Evolutionary conservation across 2,329 filamentous ascomycete genomes (phyloP), one percentile per base, ranked within the genome.

Genomic region (Hypoxylon sp.): DNA sequence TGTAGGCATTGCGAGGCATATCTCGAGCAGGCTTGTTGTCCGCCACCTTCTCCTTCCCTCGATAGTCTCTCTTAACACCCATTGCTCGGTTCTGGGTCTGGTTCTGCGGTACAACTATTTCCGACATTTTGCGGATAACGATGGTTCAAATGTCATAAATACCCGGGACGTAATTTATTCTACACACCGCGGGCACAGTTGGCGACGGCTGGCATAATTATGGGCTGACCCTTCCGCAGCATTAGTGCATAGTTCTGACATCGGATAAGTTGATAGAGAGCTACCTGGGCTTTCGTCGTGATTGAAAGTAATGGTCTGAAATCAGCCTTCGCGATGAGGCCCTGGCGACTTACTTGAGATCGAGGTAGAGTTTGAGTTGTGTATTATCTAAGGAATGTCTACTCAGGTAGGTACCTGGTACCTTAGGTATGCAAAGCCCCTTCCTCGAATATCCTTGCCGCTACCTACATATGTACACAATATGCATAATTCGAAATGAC

Each of bases 51-150:
- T 78, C 74, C 62, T 83, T 84, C 61, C 85, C 86, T 56, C 84
- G 81, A 64, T 81, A 78, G 69, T 85, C 81, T 69, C 86, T 81
- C 76, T 88, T 88, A 61, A 82, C 72, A 59, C 82, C 82, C 62
- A 76, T 73, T 26, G 37, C 24, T 28, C 44, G 44, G 24, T 17
- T 47, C 13, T 8, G 76, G 50, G 63, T 62, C 47, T 55, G 62
- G 34, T 54, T 64, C 28, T 69, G 69, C 4, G 71, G 70, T 24
- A 72, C 67, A 47, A 71, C 59, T 32, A 72, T 65, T 56, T 74
- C 70, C 8, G 73, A 64, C 72, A 74, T 74, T 10, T 26, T 41
- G 22, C 22, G 28, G 17, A 15, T 46, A 41, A 30, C 22, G 52
- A 32, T 52, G 46, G 39, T 48, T 48, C 20, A 48, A 48, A 55